Evolutionary conservation across 106 monocot genomes (phyloP).

Genomic region (Apostasia ramifera): DNA sequence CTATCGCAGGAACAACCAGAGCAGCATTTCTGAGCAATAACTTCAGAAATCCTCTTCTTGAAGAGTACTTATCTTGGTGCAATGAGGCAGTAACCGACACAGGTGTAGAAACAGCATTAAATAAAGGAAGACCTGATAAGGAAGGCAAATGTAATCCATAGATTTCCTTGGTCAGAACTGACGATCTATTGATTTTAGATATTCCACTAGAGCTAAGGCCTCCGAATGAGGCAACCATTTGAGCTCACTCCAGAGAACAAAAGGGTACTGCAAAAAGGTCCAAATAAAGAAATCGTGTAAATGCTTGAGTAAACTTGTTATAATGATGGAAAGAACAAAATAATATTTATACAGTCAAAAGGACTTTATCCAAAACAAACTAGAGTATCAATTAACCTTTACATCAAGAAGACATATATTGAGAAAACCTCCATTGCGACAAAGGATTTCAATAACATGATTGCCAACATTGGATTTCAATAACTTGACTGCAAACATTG

Average conservation of each 20-base stretch:
- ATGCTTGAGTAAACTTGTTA: too few species aligned
- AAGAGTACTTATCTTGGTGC: constrained; percentile 37
- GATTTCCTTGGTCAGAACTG: constrained; percentile 40
- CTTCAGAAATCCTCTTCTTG: constrained; percentile 81
- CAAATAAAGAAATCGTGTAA: not conserved
- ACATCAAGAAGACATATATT: too few species aligned
- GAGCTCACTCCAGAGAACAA: constrained; percentile 1
- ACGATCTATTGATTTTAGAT: constrained; percentile 12
- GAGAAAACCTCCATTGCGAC: too few species aligned
- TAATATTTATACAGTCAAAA: too few species aligned
- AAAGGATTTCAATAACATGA: too few species aligned
- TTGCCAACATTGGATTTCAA: too few species aligned
- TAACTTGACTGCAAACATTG: too few species aligned
- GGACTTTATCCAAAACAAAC: too few species aligned
- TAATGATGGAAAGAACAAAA: too few species aligned
- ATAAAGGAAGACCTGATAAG: constrained; percentile 26
- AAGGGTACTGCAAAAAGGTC: not conserved
- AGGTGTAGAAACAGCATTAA: constrained; percentile 22
- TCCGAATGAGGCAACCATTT: constrained; percentile 59
- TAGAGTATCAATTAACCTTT: too few species aligned
- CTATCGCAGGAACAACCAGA: constrained; percentile 47
- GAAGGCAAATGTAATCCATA: constrained; percentile 35
- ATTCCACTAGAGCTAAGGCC: constrained; percentile 52
- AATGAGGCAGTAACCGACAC: constrained; percentile 54
- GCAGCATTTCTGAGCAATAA: constrained; percentile 73